These are phyloP conservation scores for Canavalia gladiata DNA, from an alignment of 306 rosid species.

Conservation along the genomic window DNA sequence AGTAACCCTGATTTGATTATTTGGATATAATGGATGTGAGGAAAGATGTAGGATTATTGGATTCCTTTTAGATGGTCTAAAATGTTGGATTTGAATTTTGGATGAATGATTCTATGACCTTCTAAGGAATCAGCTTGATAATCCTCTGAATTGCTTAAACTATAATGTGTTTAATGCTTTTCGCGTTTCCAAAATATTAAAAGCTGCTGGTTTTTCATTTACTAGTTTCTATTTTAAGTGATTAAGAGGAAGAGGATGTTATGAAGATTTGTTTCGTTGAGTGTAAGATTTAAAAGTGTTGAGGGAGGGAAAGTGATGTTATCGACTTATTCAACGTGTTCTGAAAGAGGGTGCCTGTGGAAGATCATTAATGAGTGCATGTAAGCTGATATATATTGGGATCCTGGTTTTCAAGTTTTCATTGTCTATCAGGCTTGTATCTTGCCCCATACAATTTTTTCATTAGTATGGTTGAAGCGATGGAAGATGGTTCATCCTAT, in stretches of 20 bases:
- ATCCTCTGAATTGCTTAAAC: background rate
- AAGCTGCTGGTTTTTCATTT: background rate
- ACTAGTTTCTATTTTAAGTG: background rate
- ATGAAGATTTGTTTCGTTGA: background rate
- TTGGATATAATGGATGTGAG: background rate
- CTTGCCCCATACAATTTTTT: background rate
- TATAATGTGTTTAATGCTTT: background rate
- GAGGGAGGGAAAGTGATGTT: constrained; percentile 1
- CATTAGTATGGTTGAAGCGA: background rate
- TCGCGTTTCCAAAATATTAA: background rate
- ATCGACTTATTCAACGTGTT: background rate
- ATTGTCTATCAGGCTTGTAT: background rate
- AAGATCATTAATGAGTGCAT: background rate
- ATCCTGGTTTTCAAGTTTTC: background rate
- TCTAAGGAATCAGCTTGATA: background rate
- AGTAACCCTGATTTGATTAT: constrained; percentile 17
- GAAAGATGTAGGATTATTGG: background rate
- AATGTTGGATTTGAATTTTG: background rate
- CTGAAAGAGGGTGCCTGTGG: background rate
- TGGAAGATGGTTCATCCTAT: background rate
- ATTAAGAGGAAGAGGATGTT: background rate
- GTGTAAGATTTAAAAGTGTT: background rate
- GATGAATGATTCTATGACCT: background rate
- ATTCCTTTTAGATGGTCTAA: background rate
- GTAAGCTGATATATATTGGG: background rate